Evolutionary conservation across 345 rosid species (phyloP).

Genomic region (Geranium rotundifolium): DNA sequence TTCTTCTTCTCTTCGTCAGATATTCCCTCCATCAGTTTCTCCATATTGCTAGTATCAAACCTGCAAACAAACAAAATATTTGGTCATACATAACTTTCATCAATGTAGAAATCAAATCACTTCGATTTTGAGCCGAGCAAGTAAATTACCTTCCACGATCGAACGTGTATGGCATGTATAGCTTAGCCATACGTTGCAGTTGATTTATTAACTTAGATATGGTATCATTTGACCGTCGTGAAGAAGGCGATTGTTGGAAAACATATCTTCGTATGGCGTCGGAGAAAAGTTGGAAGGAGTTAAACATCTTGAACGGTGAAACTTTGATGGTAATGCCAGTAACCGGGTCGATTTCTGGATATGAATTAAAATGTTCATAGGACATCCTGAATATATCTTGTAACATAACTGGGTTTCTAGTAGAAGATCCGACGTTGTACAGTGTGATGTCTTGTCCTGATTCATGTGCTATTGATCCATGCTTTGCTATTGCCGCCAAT

Average conservation of each 20-base stretch:
- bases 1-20: constrained; percentile 46
- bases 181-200: constrained; percentile 53
- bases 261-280: constrained; percentile 34
- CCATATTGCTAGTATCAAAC: constrained; percentile 60
- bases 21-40: constrained; percentile 51
- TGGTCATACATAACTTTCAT: neutral
- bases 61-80: constrained; percentile 8
- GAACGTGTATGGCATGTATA: constrained; percentile 68
- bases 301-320: constrained; percentile 2
- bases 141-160: constrained; percentile 56
- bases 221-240: constrained; percentile 26
- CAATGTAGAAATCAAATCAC: neutral
- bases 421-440: constrained; percentile 3
- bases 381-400: constrained; percentile 3
- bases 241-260: constrained; percentile 31
- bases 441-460: constrained; percentile 3
- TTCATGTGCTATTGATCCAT: constrained; percentile 4
- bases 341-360: constrained; percentile 2
- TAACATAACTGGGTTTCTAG: constrained; percentile 7
- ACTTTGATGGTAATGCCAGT: neutral
- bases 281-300: constrained; percentile 12
- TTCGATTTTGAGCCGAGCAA: neutral
- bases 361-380: constrained; percentile 2
- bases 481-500: constrained; percentile 21
- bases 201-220: constrained; percentile 52